Percentiles rank a stretch among this genome's conserved stretches.
Conservation (phyloP, 129 eudicot species). For the Arctium minus region DNA sequence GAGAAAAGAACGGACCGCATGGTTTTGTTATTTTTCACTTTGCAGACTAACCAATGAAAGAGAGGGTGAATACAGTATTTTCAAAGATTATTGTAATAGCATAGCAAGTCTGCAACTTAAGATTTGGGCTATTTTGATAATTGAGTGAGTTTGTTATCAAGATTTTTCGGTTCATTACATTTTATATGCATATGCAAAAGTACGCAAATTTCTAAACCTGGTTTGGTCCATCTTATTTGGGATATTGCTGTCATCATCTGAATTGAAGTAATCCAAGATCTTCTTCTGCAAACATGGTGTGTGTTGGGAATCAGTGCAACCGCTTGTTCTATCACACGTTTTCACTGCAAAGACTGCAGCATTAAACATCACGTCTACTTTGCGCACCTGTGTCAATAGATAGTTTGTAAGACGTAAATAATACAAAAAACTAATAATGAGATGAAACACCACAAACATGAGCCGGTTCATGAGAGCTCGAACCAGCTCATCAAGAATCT, state of each 20-base stretch:
- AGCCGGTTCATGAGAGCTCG: background rate
- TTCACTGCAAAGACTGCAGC: slow-evolving; percentile 71
- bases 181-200: background rate
- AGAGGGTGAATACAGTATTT: background rate
- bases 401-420: background rate
- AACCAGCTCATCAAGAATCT: background rate
- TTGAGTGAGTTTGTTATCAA: background rate
- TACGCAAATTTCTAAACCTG: slow-evolving; percentile 40
- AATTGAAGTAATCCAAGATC: slow-evolving; percentile 62
- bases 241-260: slow-evolving; percentile 39
- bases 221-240: slow-evolving; percentile 52
- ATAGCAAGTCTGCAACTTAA: background rate
- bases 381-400: slow-evolving; percentile 53
- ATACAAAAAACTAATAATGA: background rate
- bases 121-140: too few species aligned
- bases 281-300: slow-evolving; percentile 79
- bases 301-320: slow-evolving; percentile 61
- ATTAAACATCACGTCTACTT: slow-evolving; percentile 69
- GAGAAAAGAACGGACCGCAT: background rate
- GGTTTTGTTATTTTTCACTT: background rate
- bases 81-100: background rate
- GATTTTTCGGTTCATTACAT: background rate
- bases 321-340: slow-evolving; percentile 56
- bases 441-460: background rate
- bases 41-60: background rate